Evolutionary conservation across 805 yeast species (phyloP), one percentile per base, ranked within the genome.

Genomic region (Ogataea thermomethanolica): DNA sequence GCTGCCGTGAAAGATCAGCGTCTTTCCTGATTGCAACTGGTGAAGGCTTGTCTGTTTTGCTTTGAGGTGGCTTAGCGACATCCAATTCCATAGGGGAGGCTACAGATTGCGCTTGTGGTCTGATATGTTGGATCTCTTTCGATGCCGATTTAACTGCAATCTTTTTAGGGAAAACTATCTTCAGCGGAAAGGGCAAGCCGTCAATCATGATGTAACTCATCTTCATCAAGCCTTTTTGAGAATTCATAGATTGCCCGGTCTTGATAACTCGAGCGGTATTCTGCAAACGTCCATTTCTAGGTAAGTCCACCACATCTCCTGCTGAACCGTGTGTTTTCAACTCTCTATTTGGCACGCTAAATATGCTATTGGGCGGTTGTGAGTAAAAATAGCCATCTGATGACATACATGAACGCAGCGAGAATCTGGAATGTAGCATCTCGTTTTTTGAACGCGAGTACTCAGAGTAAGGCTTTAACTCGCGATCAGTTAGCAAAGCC

Each of bases 131-230:
- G 23, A 17, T 17, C 25, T 21, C 31, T 26, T 7, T 11, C 33
- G 7, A 13, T 2, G 9, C 14, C 11, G 31, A 35, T 35, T 30
- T 43, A 36, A 9, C 35, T 26, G 62, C 50, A 8, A 59, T 56
- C 40, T 59, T 59, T 17, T 48, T 43, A 0, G 64, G 64, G 24
- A 59, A 58, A 2, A 45, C 48, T 11, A 59, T 46, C 25, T 51
- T 53, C 8, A 46, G 28, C 6, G 64, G 64, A 41, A 48, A 59
- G 3, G 64, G 64, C 6, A 58, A 33, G 4, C 55, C 58, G 31
- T 59, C 45, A 14, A 58, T 41, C 33, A 57, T 41, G 10, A 58
- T 40, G 29, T 50, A 56, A 12, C 46, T 46, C 9, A 48, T 44
- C 13, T 41, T 40, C 13, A 37, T 17, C 14, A 25, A 29, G 7